Base-by-base conservation (phyloP, 1,284 basidiomycete species). In the Cutaneotrichosporon spelunceum region DNA sequence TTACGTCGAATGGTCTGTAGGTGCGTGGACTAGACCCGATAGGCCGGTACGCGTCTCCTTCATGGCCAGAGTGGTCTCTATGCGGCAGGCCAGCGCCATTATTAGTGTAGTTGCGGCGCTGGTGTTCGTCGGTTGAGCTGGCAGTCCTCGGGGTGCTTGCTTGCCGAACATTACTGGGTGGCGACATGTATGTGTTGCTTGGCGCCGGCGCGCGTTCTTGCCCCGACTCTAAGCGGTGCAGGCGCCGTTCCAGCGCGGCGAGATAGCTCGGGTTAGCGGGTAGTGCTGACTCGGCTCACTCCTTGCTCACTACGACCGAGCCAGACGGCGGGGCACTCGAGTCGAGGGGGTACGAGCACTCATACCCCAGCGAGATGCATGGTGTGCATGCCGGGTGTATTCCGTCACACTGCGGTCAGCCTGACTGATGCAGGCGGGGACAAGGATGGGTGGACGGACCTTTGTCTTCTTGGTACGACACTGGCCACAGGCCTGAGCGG, bases 381-480 rank as follows among this genome's bases (percentile, higher is more conserved):
- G 65, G 62, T 9, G 63, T 66, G 52, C 65, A 66, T 3, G 48
- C 23, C 3, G 65, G 65, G 9, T 62, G 59, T 7, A 64, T 26
- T n/a, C 65, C 65, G 33, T 66, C 65, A 34, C 65, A 66, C 65
- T 66, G 44, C 5, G 0, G 36, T 60, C 29, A 60, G 59, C n/a
- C 24, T 16, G 19, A 11, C 19, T 49, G 10, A 16, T 26, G 48
- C 13, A 30, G 24, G 26, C 7, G 27, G 10, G 26, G 6, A 24
- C 14, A 4, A 23, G 27, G 11, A 29, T 13, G 44, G 9, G 36
- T 13, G 19, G 14, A 30, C 64, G 21, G 33, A 62, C 64, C 47
- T 65, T 65, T 3, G 64, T 62, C 55, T 64, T 66, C 60, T 62
- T 64, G 1, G 56, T 53, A 14, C 65, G 59, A 33, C 65, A 66